Conservation (phyloP, 1,284 basidiomycete species). For the Moesziomyces globuligerus region DNA sequence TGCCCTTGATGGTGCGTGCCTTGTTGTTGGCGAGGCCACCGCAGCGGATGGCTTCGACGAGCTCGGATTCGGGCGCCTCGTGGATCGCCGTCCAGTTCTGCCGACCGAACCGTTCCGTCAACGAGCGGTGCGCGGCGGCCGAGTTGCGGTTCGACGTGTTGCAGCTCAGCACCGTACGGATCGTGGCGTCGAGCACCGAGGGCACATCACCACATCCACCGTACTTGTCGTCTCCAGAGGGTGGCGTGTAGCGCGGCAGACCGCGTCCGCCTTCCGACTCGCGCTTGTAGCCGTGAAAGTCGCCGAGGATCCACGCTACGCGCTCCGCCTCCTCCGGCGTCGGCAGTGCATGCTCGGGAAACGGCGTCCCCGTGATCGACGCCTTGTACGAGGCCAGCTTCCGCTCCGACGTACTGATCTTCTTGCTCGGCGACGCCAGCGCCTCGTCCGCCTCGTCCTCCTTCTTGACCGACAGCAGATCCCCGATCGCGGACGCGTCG, state of each 20-base stretch:
- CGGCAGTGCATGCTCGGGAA: constrained; percentile 50
- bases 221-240: constrained; percentile 35
- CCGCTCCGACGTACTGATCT: constrained; percentile 36
- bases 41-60: constrained; percentile 75
- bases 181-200: constrained; percentile 75
- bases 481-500: constrained; percentile 10
- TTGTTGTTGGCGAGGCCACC: constrained; percentile 82
- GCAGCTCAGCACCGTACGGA: constrained; percentile 79
- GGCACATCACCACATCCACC: constrained; percentile 58
- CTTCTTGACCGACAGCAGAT: constrained; percentile 12
- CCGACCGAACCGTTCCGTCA: constrained; percentile 74
- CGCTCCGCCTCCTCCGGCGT: constrained; percentile 51
- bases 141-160: constrained; percentile 78
- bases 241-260: constrained; percentile 36
- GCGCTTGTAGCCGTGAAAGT: constrained; percentile 55
- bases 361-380: constrained; percentile 45
- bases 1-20: constrained; percentile 72
- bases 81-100: constrained; percentile 76
- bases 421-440: constrained; percentile 12
- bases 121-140: constrained; percentile 73
- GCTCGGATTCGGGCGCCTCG: constrained; percentile 70
- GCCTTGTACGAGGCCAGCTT: constrained; percentile 49
- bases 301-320: constrained; percentile 57
- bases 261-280: constrained; percentile 39
- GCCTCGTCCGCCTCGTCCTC: background rate